Base-by-base conservation (phyloP, 345 rosid genomes). In the Euphorbia pulcherrima region DNA sequence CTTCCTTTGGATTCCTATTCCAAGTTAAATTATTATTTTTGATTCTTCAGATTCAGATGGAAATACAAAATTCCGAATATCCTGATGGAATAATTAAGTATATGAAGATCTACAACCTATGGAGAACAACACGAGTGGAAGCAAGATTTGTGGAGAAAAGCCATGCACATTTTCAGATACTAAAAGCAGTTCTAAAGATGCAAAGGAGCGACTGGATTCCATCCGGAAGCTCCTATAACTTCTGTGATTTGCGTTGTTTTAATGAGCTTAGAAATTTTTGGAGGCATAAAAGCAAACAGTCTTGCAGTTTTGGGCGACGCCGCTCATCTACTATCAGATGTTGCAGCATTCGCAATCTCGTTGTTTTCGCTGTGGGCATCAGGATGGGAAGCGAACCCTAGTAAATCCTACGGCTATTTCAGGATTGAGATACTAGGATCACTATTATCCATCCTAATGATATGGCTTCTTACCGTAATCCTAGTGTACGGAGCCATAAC, bases 401-500 rank as follows among this genome's bases (percentile, higher is more conserved):
- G 85, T 27, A 91, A 85, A 64, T 82, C 91, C 68, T 88, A 83
- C 27, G 96, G 91, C 1, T 90, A 84, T 78, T 83, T 85, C 70
- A 81, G 93, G 81, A 29, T 87, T 67, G 90, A 86, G 83, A 84
- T 88, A 60, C 78, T 88, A 14, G 93, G 93, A 13, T 91, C 96
- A 67, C 82, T 90, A 39, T 80, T 86, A 23, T 87, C 90, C 20
- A 87, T 85, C 35, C 90, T 84, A 83, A 79, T 86, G 56, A 88
- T 86, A 68, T 87, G 93, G 93, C 79, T 90, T 65, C 92, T 90
- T 40, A 81, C 93, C 0, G 96, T 93, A 13, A 84, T 90, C 70
- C 71, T 87, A 3, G 89, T 90, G 11, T 90, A 86, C 60, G 89
- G 87, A 83, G 96, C 93, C 35, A 82, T 89, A 59, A 64, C 57